Evolutionary conservation across 768 basidiomycete species (phyloP).

Genomic region (Mycena albidolilacea): DNA sequence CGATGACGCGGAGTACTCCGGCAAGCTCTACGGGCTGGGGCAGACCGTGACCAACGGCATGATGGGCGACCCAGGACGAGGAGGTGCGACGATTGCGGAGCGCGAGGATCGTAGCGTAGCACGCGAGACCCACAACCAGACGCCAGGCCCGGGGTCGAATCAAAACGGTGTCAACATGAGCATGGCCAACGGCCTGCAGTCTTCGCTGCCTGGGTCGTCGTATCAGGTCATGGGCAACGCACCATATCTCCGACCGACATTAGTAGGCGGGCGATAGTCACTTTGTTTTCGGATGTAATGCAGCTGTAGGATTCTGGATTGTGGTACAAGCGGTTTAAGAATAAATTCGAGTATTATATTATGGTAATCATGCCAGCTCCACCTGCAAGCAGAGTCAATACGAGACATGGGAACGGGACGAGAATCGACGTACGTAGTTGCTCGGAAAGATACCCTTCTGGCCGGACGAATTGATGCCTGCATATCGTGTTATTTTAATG

Average conservation of each 20-base stretch:
- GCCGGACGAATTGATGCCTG: conserved; percentile 74
- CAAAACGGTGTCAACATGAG: conserved; percentile 63
- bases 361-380: conserved; percentile 56
- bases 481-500: conserved; percentile 36
- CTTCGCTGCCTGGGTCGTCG: conserved; percentile 64
- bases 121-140: conserved; percentile 70
- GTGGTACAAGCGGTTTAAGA: conserved; percentile 23
- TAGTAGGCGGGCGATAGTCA: conserved; percentile 67
- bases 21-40: conserved; percentile 87
- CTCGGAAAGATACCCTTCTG: conserved; percentile 88
- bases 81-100: conserved; percentile 87
- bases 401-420: conserved; percentile 39
- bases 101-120: conserved; percentile 75
- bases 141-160: conserved; percentile 60
- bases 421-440: conserved; percentile 79
- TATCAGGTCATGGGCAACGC: conserved; percentile 77
- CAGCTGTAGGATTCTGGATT: conserved; percentile 37
- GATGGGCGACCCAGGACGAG: conserved; percentile 67
- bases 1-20: conserved; percentile 86
- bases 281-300: conserved; percentile 37
- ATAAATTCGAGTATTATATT: conserved; percentile 25
- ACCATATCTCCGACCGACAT: conserved; percentile 75
- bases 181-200: conserved; percentile 62
- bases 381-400: conserved; percentile 55
- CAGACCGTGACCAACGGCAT: conserved; percentile 86